Evolutionary conservation across 2,329 filamentous ascomycete species (phyloP), one percentile per base, ranked within the genome.

Genomic region (Didymella pinodella): DNA sequence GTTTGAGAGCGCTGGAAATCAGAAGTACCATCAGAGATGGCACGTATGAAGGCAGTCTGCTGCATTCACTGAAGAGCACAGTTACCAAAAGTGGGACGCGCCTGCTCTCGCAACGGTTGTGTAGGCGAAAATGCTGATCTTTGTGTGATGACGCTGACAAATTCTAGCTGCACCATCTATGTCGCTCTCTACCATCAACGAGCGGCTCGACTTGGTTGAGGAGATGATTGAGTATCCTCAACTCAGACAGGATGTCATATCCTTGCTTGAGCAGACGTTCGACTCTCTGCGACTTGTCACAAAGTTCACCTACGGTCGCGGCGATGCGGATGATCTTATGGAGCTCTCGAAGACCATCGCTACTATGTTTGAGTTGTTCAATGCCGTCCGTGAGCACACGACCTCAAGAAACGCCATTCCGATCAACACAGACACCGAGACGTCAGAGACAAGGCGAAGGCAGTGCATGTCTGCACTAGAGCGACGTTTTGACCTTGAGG

Each of bases 221-320:
- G 84, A 87, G 44, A 90, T 98, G 74, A 81, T 94, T 5, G 79
- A 85, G 1, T 81, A 90, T 58, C 81, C 85, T 20, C 80, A 87
- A 40, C 82, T 97, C 6, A 86, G 90, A 41, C 90, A 96, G 65
- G 83, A 86, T 43, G 79, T 96, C 25, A 80, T 87, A 1, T 75
- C 85, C 16, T 81, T 96, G 2, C 82, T 99, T 2, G 86, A 87
- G 62, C 85, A 87, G 25, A 94, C 89, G 50, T 89, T 92, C 67
- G 95, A 99, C 78, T 92, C 92, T 2, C 90, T 96, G 70, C 90
- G 95, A 1, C 82, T 99, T 3, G 88, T 97, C 1, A 95, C 98
- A 71, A 97, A 95, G 73, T 98, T 99, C 75, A 91, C 94, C 0
- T 85, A 98, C 8, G 93, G 94, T 11, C 87, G 92, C 63, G 95